Evolutionary conservation across 495 filamentous ascomycete genomes (phyloP), one percentile per base, ranked within the genome.

Genomic region (Penicillium crystallinum): DNA sequence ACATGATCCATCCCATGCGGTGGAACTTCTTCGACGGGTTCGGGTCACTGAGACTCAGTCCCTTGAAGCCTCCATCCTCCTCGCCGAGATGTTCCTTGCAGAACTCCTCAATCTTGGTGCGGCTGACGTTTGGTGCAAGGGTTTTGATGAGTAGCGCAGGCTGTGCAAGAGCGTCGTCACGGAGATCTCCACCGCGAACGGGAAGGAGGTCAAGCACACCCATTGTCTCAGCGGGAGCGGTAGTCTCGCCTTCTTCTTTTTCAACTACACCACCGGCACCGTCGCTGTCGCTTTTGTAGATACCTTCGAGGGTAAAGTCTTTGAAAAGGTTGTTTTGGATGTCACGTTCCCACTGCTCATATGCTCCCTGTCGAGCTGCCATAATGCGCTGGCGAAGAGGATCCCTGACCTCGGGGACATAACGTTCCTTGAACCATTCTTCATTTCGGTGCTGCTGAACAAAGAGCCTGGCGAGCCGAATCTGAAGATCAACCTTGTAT

Each of bases 371-470:
- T 6, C 93, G 83, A 61, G 89, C 91, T 11, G 87, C 84, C 62
- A 82, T 84, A 29, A 96, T 73, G 41, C 85, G 80, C 40, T 70
- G 66, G 35, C 84, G 85, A 42, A 96, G 78, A 1, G 73, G 68
- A 55, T 89, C 86, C 29, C 85, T 74, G 46, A 88, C 80, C 47
- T 93, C 90, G 4, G 90, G 80, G 49, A 93, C 80, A 59, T 99
- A 99, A 44, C 89, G 86, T 70, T 99, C 93, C 55, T 86, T 90
- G 72, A 99, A 99, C 93, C 93, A 99, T 61, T 97, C 92, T 57
- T 97, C 93, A 12, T 79, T 78, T 61, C 93, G 95, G 66, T 97
- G 93, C 42, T 88, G 83, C 25, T 86, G 82, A 18, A 99, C 93
- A 61, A 99, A 97, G 2, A 77, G 75, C 53, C 87, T 80, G 0